Conservation (phyloP, 805 yeast species). For the Myxozyma geophila region DNA sequence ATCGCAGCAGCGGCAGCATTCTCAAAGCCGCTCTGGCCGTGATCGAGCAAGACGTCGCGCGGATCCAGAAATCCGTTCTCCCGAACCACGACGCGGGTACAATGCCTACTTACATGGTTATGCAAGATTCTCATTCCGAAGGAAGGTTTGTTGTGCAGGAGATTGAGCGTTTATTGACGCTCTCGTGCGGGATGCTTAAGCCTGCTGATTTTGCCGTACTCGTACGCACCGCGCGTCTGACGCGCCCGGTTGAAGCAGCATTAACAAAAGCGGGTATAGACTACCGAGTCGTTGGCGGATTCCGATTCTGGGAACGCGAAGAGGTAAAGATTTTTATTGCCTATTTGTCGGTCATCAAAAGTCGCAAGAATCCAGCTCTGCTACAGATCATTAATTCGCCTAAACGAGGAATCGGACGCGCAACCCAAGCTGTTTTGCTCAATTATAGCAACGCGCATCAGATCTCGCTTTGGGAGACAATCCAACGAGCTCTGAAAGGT, state of each 20-base stretch:
- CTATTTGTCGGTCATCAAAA: conserved; percentile 64
- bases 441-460: conserved; percentile 22
- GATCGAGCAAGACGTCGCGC: conserved; percentile 60
- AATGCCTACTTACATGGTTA: conserved; percentile 46
- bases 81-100: conserved; percentile 24
- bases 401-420: conserved; percentile 68
- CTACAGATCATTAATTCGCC: conserved; percentile 63
- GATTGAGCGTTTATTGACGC: conserved; percentile 53
- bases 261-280: conserved; percentile 62
- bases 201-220: conserved; percentile 73
- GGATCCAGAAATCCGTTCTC: conserved; percentile 28
- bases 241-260: conserved; percentile 67
- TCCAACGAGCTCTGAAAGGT: conserved; percentile 21
- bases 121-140: conserved; percentile 56
- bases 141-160: conserved; percentile 63
- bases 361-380: conserved; percentile 65
- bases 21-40: conserved; percentile 65
- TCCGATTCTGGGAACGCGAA: conserved; percentile 76
- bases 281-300: conserved; percentile 70
- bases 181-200: conserved; percentile 52
- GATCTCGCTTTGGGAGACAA: conserved; percentile 29
- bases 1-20: conserved; percentile 76
- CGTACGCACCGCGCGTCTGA: conserved; percentile 65
- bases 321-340: conserved; percentile 69
- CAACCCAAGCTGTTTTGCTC: conserved; percentile 50